Percentiles rank a stretch among this genome's conserved stretches.
These are phyloP conservation scores for Citrus mangshanensis DNA, from an alignment of 345 rosid genomes.

Conservation along the genomic window DNA sequence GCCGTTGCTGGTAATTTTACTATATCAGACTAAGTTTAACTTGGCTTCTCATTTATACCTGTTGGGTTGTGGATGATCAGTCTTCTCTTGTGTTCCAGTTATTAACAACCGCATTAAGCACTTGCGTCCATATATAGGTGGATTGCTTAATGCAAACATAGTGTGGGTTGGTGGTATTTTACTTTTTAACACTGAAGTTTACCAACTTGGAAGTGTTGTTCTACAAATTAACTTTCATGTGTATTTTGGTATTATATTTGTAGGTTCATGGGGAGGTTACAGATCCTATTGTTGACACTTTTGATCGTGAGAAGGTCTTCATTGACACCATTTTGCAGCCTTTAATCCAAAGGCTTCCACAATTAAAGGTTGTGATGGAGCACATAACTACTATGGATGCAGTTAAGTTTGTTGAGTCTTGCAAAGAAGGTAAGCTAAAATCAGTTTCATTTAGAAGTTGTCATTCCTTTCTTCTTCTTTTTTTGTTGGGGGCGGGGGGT, in stretches of 20 bases:
- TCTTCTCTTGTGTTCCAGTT: not conserved
- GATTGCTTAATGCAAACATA: not conserved
- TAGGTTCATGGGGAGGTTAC: conserved; percentile 99
- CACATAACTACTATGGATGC: conserved; percentile 93
- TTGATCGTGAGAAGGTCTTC: conserved; percentile 91
- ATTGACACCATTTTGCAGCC: conserved; percentile 77
- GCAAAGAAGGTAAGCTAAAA: conserved; percentile 58
- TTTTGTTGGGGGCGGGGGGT: too few relatives aligned
- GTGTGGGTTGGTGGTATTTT: not conserved
- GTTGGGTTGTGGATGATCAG: not conserved
- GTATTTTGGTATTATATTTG: conserved; percentile 5
- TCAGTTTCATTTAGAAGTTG: not conserved
- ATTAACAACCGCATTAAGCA: not conserved
- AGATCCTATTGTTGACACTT: conserved; percentile 69
- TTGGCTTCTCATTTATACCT: not conserved
- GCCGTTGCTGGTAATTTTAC: conserved; percentile 76
- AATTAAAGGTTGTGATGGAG: conserved; percentile 83
- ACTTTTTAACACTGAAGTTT: not conserved
- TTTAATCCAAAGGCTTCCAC: conserved; percentile 67
- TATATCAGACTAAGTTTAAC: not conserved
- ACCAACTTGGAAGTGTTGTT: not conserved
- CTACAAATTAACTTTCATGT: not conserved
- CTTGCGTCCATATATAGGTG: not conserved
- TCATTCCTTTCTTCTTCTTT: not conserved
- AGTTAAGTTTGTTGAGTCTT: conserved; percentile 74